Evolutionary conservation across 495 filamentous ascomycete species (phyloP).

Genomic region (Pseudomonodictys pantanalensis): DNA sequence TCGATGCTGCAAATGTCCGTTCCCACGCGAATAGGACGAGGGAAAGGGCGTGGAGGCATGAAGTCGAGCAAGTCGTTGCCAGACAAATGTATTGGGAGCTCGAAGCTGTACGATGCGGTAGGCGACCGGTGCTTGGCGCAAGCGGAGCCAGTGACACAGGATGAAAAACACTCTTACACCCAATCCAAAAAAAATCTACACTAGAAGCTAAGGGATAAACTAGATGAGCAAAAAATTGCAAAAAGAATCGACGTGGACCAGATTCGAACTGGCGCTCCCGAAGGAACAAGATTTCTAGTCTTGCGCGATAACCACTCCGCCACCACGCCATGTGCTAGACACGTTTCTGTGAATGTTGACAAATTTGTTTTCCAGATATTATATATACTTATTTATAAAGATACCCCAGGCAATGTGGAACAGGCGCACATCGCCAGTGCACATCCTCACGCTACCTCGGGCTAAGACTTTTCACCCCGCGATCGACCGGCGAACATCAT

Average conservation of each 20-base stretch:
- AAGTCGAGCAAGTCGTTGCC: background rate
- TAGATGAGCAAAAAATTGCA: background rate
- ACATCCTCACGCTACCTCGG: too few species aligned
- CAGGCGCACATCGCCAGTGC: too few species aligned
- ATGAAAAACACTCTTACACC: slow-evolving; percentile 5
- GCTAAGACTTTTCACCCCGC: too few species aligned
- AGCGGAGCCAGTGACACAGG: background rate
- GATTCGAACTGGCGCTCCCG: slow-evolving; percentile 38
- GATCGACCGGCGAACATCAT: too few species aligned
- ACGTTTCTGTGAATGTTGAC: background rate
- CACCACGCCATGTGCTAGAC: slow-evolving; percentile 30
- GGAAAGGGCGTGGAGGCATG: slow-evolving; percentile 26
- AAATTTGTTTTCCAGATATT: background rate
- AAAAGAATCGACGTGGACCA: slow-evolving; percentile 28
- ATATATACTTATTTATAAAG: slow-evolving; percentile 2
- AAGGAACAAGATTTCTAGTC: slow-evolving; percentile 44
- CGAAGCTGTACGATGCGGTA: background rate
- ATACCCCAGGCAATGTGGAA: too few species aligned
- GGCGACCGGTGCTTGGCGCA: background rate
- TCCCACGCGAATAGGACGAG: slow-evolving; percentile 17
- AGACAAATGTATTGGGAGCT: background rate
- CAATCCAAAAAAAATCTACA: too few species aligned
- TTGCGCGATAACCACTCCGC: slow-evolving; percentile 44
- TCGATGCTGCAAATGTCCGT: slow-evolving; percentile 20
- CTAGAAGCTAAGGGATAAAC: background rate